These are phyloP conservation scores for Tetrastigma voinierianum DNA, from an alignment of 164 flowering plant species.

Conservation along the genomic window DNA sequence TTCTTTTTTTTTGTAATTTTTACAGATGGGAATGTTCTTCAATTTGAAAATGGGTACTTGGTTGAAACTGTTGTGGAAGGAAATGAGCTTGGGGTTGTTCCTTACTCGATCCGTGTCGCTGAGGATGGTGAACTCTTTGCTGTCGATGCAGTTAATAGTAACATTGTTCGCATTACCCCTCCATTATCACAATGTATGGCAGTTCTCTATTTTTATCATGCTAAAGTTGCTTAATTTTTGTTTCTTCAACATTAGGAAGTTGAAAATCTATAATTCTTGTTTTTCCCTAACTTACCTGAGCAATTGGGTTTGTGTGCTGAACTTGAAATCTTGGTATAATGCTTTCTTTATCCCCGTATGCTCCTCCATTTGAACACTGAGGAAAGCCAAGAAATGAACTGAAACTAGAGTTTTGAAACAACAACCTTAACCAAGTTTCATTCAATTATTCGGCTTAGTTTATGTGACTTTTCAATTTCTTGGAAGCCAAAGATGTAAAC, in stretches of 20 bases:
- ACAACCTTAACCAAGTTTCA: too few species aligned
- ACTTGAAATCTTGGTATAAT: not conserved
- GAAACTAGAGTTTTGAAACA: not conserved
- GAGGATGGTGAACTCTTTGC: conserved; percentile 92
- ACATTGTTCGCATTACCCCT: conserved; percentile 84
- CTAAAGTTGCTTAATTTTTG: not conserved
- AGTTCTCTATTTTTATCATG: not conserved
- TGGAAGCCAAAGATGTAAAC: too few species aligned
- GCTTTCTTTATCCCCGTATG: not conserved
- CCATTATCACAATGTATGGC: conserved; percentile 89
- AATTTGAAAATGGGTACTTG: conserved; percentile 88
- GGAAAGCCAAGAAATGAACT: not conserved
- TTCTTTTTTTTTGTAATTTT: not conserved
- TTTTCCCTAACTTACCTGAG: not conserved
- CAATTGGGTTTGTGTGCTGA: not conserved
- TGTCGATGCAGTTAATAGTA: conserved; percentile 81
- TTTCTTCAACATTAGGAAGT: not conserved
- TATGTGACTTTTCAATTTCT: too few species aligned
- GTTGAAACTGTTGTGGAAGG: conserved; percentile 95
- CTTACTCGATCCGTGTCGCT: conserved; percentile 74
- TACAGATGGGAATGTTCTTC: conserved; percentile 77
- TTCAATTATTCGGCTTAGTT: too few species aligned
- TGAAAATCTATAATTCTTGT: not conserved
- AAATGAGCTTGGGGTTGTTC: conserved; percentile 81
- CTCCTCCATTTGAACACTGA: not conserved